Percentiles rank a stretch among this genome's conserved stretches.
phyloP scores from a whole-genome alignment of 2,329 filamentous ascomycete genomes.

The Geosmithia putterillii region DNA sequence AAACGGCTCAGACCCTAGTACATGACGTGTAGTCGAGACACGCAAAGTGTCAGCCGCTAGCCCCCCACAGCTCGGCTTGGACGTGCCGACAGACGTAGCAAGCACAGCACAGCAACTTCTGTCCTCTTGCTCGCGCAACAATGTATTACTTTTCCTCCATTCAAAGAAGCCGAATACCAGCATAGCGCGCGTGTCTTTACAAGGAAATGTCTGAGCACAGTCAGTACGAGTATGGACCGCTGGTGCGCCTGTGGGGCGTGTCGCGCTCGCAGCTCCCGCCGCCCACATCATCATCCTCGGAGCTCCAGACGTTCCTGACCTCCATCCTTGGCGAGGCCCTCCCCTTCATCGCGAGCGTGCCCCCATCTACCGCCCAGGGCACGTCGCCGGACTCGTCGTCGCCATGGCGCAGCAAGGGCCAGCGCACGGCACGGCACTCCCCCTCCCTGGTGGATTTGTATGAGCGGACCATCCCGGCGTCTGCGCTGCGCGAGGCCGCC shows the following conservation, averaged over 20 bases:
- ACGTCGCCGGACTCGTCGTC: slow-evolving; percentile 7
- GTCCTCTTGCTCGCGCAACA: too few relatives aligned
- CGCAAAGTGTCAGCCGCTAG: too few relatives aligned
- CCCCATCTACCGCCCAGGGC: slow-evolving; percentile 31
- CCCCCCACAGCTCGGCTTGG: too few relatives aligned
- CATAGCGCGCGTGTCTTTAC: too few relatives aligned
- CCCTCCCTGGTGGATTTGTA: slow-evolving; percentile 39
- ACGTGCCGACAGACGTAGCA: too few relatives aligned
- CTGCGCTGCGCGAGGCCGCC: slow-evolving; percentile 27
- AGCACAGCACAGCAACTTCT: too few relatives aligned
- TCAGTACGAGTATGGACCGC: slow-evolving; percentile 27
- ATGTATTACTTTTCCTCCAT: too few relatives aligned
- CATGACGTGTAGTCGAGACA: too few relatives aligned
- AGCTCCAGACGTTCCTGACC: slow-evolving; percentile 37
- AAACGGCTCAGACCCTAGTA: too few relatives aligned
- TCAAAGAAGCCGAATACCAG: too few relatives aligned
- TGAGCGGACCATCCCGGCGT: slow-evolving; percentile 32
- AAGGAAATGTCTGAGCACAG: slow-evolving; percentile 8
- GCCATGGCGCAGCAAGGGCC: slow-evolving; percentile 36
- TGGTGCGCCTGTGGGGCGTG: slow-evolving; percentile 42
- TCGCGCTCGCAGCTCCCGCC: slow-evolving; percentile 32
- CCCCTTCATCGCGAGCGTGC: slow-evolving; percentile 42
- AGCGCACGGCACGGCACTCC: slow-evolving; percentile 35
- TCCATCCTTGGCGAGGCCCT: slow-evolving; percentile 45
- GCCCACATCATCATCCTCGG: slow-evolving; percentile 21